Evolutionary conservation across 2,329 filamentous ascomycete genomes (phyloP), one percentile per base, ranked within the genome.

Genomic region (Penicillium hordei): DNA sequence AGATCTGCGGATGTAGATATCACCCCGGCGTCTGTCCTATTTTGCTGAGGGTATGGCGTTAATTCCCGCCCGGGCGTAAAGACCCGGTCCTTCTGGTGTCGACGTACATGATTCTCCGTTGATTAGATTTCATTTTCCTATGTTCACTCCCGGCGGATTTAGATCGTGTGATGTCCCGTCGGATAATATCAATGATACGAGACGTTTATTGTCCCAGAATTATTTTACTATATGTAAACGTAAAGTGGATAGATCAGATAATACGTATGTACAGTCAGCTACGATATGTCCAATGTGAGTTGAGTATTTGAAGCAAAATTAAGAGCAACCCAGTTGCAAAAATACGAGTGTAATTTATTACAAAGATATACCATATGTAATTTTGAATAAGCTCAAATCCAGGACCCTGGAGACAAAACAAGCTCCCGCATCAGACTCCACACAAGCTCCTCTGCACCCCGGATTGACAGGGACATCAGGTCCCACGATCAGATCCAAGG

Each of bases 21-120:
- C 58, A 45, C 53, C 39, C 46, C 54, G 55, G 59, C 58, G 55
- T 63, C 53, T 66, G 63, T 65, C 59, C 63, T 68, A 62, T 64
- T 67, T 65, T 62, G 59, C 65, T 69, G 65, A 69, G 62, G 68
- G 66, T 70, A 68, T 64, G 65, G 65, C 65, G 65, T 67, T 67
- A 65, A 57, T 61, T 66, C 60, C 59, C 60, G 52, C 63, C 64
- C 62, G 62, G 65, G 59, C 58, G 57, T 63, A 65, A 66, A 64
- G 63, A 65, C 58, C 63, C 61, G 61, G 60, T 66, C 53, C 63
- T 64, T 61, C 40, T 57, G 64, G 62, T 64, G 64, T 60, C 62
- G 64, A 66, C 65, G 65, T 67, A 64, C 59, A 67, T 66, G 65
- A 66, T 55, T 57, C 49, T 57, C 55, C 55, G 55, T 57, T 57